These are phyloP conservation scores for Cardamine resedifolia DNA, from an alignment of 345 rosid species.

Conservation along the genomic window DNA sequence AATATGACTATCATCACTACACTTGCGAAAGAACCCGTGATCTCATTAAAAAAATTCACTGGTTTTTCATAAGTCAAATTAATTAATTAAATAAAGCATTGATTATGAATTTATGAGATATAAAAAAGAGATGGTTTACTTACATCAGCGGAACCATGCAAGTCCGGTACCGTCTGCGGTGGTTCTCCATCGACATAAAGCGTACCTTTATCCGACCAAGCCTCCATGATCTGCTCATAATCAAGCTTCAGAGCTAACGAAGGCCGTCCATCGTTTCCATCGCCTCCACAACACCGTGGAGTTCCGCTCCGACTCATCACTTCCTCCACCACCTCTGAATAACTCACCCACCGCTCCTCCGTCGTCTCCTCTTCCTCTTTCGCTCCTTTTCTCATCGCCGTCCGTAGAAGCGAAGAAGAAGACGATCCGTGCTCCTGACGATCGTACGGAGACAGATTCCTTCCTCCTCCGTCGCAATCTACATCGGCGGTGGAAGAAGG, in stretches of 20 bases:
- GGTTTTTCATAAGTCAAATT: background rate
- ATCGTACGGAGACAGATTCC: conserved; percentile 36
- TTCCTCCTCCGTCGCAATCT: conserved; percentile 27
- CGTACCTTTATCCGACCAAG: conserved; percentile 84
- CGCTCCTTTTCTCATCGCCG: conserved; percentile 73
- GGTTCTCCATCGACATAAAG: conserved; percentile 57
- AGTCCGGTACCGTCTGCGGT: conserved; percentile 77
- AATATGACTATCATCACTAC: background rate
- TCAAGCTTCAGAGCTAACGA: conserved; percentile 75
- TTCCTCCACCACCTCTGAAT: conserved; percentile 77
- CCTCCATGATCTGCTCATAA: conserved; percentile 72
- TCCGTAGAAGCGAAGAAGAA: conserved; percentile 45
- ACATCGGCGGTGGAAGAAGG: conserved; percentile 42
- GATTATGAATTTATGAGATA: too few species aligned
- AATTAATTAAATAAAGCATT: conserved; percentile 1
- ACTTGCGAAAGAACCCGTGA: conserved; percentile 19
- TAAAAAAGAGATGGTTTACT: conserved; percentile 41
- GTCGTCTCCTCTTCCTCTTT: conserved; percentile 65
- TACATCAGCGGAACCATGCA: conserved; percentile 41
- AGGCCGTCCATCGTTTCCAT: conserved; percentile 27
- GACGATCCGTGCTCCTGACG: conserved; percentile 32
- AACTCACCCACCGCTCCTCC: conserved; percentile 89
- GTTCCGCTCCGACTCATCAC: conserved; percentile 47
- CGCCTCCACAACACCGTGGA: conserved; percentile 28
- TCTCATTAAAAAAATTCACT: background rate